These are phyloP conservation scores for Coemansia sp. DNA, from an alignment of 192 early-diverging fungal species.

Conservation along the genomic window DNA sequence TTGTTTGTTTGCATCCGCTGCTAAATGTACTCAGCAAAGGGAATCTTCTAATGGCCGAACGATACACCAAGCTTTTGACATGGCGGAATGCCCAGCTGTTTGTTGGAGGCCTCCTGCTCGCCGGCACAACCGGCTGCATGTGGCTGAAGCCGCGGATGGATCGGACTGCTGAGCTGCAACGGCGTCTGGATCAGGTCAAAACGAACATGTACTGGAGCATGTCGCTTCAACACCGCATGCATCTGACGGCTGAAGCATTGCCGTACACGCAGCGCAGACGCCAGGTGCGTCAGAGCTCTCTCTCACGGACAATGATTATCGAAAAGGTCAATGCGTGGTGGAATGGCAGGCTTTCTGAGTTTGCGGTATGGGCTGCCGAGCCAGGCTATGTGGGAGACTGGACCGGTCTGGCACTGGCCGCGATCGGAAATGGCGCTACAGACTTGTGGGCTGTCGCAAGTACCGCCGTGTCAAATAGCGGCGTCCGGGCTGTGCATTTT, in stretches of 20 bases:
- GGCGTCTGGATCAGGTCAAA: conserved; percentile 16
- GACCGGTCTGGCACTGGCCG: conserved; percentile 1
- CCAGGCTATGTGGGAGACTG: conserved; percentile 24
- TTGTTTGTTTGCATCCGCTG: background rate
- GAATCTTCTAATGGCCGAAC: conserved; percentile 21
- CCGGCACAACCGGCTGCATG: conserved; percentile 16
- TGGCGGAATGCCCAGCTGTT: conserved; percentile 40
- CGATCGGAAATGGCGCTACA: background rate
- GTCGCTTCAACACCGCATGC: conserved; percentile 32
- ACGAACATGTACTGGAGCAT: conserved; percentile 53
- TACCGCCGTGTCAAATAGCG: background rate
- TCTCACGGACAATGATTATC: background rate
- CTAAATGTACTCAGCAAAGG: background rate
- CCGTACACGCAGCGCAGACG: conserved; percentile 1
- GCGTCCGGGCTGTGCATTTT: conserved; percentile 3
- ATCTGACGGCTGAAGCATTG: conserved; percentile 1
- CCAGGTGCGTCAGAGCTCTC: background rate
- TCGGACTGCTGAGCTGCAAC: conserved; percentile 29
- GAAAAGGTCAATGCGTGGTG: conserved; percentile 27
- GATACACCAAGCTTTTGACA: conserved; percentile 43
- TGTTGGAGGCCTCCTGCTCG: conserved; percentile 29
- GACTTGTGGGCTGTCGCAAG: conserved; percentile 19
- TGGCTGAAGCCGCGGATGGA: conserved; percentile 32
- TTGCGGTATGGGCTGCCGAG: conserved; percentile 22
- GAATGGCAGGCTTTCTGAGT: conserved; percentile 21